Evolutionary conservation across 2,329 filamentous ascomycete genomes (phyloP).

Genomic region (Colletotrichum spaethianum): DNA sequence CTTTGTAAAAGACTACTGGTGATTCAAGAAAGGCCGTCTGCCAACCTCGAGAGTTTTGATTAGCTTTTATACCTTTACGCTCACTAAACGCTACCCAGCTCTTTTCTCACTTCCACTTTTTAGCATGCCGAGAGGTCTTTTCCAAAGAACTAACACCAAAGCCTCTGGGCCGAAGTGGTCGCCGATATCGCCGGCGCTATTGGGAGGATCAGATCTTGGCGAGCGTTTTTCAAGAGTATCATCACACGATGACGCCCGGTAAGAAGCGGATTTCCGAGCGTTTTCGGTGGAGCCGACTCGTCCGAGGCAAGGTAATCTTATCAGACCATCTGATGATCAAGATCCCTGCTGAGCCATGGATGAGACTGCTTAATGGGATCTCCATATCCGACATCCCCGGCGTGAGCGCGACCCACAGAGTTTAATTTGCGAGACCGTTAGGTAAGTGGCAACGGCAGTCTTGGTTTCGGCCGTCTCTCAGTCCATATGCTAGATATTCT

Average conservation of each 20-base stretch:
- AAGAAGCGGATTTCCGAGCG: slow-evolving; percentile 20
- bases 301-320: slow-evolving; percentile 42
- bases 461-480: background rate
- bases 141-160: background rate
- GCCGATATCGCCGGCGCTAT: slow-evolving; percentile 35
- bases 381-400: slow-evolving; percentile 26
- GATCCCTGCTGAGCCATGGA: slow-evolving; percentile 22
- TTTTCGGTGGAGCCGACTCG: slow-evolving; percentile 26
- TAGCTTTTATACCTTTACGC: slow-evolving; percentile 9
- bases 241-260: slow-evolving; percentile 2
- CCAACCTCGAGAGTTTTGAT: no score
- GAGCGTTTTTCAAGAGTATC: background rate
- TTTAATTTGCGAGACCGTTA: slow-evolving; percentile 19
- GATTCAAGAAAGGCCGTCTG: background rate
- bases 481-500: no score
- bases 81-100: background rate
- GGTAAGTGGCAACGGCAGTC: background rate
- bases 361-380: slow-evolving; percentile 11
- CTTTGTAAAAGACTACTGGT: background rate
- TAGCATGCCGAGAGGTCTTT: slow-evolving; percentile 2
- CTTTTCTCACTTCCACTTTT: background rate
- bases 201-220: slow-evolving; percentile 27
- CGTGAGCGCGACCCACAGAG: slow-evolving; percentile 8
- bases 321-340: slow-evolving; percentile 46
- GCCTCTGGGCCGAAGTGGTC: no score